Conservation (phyloP, 2,329 filamentous ascomycete species). For the Lachnellula subtilissima region DNA sequence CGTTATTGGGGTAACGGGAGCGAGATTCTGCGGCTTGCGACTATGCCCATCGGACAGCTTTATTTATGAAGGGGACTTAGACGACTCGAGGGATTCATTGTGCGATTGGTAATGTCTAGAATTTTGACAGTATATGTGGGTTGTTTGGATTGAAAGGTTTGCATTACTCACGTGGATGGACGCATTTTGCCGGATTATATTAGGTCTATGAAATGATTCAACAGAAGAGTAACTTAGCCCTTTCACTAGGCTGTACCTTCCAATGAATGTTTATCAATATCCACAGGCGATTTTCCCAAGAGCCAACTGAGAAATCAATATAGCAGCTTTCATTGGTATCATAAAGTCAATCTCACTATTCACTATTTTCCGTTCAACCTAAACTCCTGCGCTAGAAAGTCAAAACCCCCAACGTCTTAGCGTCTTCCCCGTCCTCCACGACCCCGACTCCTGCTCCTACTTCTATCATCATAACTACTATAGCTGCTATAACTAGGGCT, state of each 20-base stretch:
- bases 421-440: constrained; percentile 25
- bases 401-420: constrained; percentile 13
- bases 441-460: constrained; percentile 33
- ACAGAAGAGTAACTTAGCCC: too few species aligned
- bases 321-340: neutral
- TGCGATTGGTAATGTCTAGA: too few species aligned
- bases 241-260: neutral
- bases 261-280: neutral
- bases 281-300: neutral
- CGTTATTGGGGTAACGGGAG: too few species aligned
- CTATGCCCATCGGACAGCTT: too few species aligned
- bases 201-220: too few species aligned
- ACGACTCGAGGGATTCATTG: too few species aligned
- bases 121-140: too few species aligned
- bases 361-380: constrained; percentile 5
- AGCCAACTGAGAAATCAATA: neutral
- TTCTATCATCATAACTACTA: constrained; percentile 48
- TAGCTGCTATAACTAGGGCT: constrained; percentile 61
- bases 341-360: neutral
- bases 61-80: too few species aligned
- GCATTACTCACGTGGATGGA: too few species aligned
- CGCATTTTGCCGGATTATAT: too few species aligned
- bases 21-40: too few species aligned
- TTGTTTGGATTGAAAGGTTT: too few species aligned
- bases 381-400: constrained; percentile 26